Conservation (phyloP, 2,329 filamentous ascomycete species). For the Penicillium sp. region DNA sequence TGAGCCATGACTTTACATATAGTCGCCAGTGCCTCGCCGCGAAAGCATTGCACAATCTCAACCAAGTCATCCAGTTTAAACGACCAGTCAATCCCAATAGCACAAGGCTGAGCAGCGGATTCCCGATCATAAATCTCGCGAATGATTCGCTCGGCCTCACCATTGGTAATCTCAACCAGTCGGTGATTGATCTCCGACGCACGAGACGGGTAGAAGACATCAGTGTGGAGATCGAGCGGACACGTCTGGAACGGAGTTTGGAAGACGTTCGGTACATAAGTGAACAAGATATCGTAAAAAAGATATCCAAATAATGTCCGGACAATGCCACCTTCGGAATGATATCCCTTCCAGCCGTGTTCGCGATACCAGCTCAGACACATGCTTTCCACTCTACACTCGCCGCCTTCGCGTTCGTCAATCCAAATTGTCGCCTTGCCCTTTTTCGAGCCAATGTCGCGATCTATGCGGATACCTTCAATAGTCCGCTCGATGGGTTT, state of each 20-base stretch:
- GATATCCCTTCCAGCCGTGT: conserved; percentile 89
- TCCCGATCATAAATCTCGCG: conserved; percentile 64
- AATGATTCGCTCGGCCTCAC: conserved; percentile 64
- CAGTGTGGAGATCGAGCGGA: conserved; percentile 85
- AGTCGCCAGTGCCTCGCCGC: conserved; percentile 71
- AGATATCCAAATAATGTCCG: conserved; percentile 88
- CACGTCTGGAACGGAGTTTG: conserved; percentile 94
- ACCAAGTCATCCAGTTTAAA: conserved; percentile 73
- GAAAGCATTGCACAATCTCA: conserved; percentile 74
- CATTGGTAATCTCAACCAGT: conserved; percentile 82
- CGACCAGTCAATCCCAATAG: conserved; percentile 89
- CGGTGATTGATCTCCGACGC: conserved; percentile 84
- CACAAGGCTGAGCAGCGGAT: conserved; percentile 67
- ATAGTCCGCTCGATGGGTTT: conserved; percentile 72
- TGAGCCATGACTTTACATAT: conserved; percentile 94
- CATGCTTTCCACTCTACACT: conserved; percentile 91
- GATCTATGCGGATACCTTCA: conserved; percentile 72
- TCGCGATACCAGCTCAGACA: conserved; percentile 80
- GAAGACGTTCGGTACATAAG: conserved; percentile 94
- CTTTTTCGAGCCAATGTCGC: conserved; percentile 44
- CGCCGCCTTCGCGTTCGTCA: conserved; percentile 64
- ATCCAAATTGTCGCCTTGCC: conserved; percentile 72
- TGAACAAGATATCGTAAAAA: conserved; percentile 88
- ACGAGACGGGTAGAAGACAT: conserved; percentile 83
- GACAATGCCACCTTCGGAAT: conserved; percentile 85